Percentiles rank a stretch among this genome's conserved stretches.
Conservation (phyloP, 768 basidiomycete genomes). For the Favolaschia claudopus region DNA sequence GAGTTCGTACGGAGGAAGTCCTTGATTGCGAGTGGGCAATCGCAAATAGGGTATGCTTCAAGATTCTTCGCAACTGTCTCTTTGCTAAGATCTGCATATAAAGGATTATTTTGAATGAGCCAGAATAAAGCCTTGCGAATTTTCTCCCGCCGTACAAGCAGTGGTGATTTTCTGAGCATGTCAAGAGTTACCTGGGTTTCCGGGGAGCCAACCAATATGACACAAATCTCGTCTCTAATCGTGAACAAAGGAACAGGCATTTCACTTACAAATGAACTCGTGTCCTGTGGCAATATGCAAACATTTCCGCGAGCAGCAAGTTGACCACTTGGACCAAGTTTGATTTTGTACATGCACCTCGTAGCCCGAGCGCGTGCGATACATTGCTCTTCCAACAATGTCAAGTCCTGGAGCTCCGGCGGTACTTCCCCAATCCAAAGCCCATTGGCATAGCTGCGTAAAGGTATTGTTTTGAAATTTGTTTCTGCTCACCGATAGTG, state of each 20-base stretch:
- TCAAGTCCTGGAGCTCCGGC: slow-evolving; percentile 6
- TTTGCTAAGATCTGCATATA: slow-evolving; percentile 5
- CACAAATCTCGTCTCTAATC: slow-evolving; percentile 21
- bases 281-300: slow-evolving; percentile 21
- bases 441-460: slow-evolving; percentile 26
- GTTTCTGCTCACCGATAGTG: not conserved
- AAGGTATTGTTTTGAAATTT: slow-evolving; percentile 7
- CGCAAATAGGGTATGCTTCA: slow-evolving; percentile 9
- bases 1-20: not conserved
- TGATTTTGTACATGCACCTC: slow-evolving; percentile 20
- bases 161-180: slow-evolving; percentile 1
- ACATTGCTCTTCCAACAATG: slow-evolving; percentile 26
- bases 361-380: slow-evolving; percentile 18
- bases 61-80: not conserved
- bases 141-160: not conserved
- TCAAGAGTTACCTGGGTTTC: slow-evolving; percentile 13
- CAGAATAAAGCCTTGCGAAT: too few species aligned
- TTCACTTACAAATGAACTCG: not conserved
- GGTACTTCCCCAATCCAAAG: slow-evolving; percentile 22
- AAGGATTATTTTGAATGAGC: too few species aligned
- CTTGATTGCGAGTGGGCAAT: not conserved
- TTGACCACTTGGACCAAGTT: slow-evolving; percentile 14
- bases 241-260: slow-evolving; percentile 17
- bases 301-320: slow-evolving; percentile 26
- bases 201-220: slow-evolving; percentile 25